Conservation (phyloP, 495 filamentous ascomycete species). For the Tuber umbilicatum region DNA sequence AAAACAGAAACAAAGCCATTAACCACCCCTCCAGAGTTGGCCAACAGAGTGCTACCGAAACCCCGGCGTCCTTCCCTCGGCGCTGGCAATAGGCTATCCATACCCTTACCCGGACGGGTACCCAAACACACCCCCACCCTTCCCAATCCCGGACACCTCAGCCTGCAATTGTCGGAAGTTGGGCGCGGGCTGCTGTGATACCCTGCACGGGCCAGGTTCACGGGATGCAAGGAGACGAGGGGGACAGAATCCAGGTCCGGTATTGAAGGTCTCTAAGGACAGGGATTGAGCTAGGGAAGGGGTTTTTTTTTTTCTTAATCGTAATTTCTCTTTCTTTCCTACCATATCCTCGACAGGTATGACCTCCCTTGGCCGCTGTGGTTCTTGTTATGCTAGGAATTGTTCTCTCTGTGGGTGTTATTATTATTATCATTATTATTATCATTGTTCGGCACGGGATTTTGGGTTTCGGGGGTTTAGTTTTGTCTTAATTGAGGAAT, state of each 20-base stretch:
- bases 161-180: neutral
- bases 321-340: neutral
- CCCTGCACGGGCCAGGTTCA: slow-evolving; percentile 10
- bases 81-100: slow-evolving; percentile 35
- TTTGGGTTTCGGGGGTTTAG: neutral
- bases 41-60: slow-evolving; percentile 38
- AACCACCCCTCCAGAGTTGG: slow-evolving; percentile 35
- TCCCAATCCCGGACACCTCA: slow-evolving; percentile 21
- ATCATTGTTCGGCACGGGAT: neutral
- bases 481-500: neutral
- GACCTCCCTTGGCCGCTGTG: neutral
- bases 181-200: slow-evolving; percentile 13
- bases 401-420: neutral
- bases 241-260: slow-evolving; percentile 9
- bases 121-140: slow-evolving; percentile 31
- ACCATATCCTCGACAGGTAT: neutral
- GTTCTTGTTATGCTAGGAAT: neutral
- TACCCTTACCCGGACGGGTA: slow-evolving; percentile 37
- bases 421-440: neutral
- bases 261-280: neutral
- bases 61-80: slow-evolving; percentile 30
- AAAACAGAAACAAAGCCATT: neutral
- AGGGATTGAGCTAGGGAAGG: neutral
- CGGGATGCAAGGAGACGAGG: slow-evolving; percentile 25
- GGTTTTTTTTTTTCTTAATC: neutral